Evolutionary conservation across 2,329 filamentous ascomycete species (phyloP), one percentile per base, ranked within the genome.

Genomic region (Huntiella savannae): DNA sequence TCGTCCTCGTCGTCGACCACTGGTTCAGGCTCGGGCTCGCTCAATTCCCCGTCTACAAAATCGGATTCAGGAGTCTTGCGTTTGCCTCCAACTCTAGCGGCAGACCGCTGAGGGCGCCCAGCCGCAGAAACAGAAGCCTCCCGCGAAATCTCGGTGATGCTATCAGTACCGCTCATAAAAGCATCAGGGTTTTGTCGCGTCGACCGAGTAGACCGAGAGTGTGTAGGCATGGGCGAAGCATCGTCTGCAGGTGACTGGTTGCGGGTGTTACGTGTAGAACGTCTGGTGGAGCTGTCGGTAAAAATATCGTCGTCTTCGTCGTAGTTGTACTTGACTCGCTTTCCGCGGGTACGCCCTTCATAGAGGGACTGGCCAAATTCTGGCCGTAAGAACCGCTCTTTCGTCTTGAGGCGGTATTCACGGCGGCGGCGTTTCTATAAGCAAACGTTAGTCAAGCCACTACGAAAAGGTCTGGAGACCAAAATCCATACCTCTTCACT

Each of bases 311-410:
- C 79, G 17, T 92, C 84, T 45, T 95, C 87, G 0, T 86, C 92
- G 58, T 83, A 98, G 0, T 85, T 98, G 58, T 98, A 98, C 61
- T 87, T 92, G 64, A 93, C 82, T 51, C 88, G 82, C 67, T 98
- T 96, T 48, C 91, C 91, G 49, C 91, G 77, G 4, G 92, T 98
- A 45, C 91, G 83, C 43, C 91, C 91, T 64, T 98, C 91, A 60
- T 98, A 98, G 49, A 93, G 68, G 1, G 87, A 95, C 58, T 88
- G 92, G 4, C 86, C 86, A 7, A 82, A 79, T 54, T 94, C 87
- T 4, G 86, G 85, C 4, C 86, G 76, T 53, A 81, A 73, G 63
- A 96, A 96, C 49, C 82, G 79, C 51, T 88, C 83, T 57, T 88
- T 88, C 52, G 84, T 83, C 55, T 77, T 71, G 58, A 84, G 75